These are phyloP conservation scores for Triadica sebifera DNA, from an alignment of 345 rosid genomes.

Conservation along the genomic window DNA sequence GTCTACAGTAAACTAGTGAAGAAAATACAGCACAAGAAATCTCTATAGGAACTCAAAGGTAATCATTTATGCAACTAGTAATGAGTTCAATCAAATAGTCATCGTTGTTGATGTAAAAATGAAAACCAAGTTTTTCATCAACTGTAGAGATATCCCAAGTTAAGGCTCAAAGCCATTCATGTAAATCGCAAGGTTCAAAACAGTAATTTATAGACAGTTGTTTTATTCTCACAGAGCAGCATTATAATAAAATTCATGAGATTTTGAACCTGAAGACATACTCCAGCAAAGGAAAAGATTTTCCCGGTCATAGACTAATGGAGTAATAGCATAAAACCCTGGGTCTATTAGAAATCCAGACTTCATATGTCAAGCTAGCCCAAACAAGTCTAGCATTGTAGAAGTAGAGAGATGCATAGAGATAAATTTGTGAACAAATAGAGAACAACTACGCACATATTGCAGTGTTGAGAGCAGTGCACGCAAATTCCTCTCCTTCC, in stretches of 20 bases:
- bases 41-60: no score
- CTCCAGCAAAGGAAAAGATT: background rate
- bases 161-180: conserved; percentile 10
- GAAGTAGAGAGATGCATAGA: background rate
- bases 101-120: background rate
- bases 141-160: no score
- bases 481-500: conserved; percentile 86
- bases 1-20: background rate
- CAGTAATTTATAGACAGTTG: no score
- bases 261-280: background rate
- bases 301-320: background rate
- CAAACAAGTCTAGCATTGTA: background rate
- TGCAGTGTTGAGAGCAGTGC: conserved; percentile 91
- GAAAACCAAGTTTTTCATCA: no score
- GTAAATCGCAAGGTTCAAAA: conserved; percentile 6
- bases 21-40: background rate
- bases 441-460: conserved; percentile 48
- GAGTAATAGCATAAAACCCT: background rate
- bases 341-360: background rate
- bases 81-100: background rate
- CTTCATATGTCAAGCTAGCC: background rate
- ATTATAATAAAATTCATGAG: no score
- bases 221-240: no score
- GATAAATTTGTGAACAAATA: conserved; percentile 1
- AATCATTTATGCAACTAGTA: no score